Percentiles rank a stretch among this genome's conserved stretches.
phyloP scores from a whole-genome alignment of 768 basidiomycete species.

The Tephrocybe sp. region DNA sequence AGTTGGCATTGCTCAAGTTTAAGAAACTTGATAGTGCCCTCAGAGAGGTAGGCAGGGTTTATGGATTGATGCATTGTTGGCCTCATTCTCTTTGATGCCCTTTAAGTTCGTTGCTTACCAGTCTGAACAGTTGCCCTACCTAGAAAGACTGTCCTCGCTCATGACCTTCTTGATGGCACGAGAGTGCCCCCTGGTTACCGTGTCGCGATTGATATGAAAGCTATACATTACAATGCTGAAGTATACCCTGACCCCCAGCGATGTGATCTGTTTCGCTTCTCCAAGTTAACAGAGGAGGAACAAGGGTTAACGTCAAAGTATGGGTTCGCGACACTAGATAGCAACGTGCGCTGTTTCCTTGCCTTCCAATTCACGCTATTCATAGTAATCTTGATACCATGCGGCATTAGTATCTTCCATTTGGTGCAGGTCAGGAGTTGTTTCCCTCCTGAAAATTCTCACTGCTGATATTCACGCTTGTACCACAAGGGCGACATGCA shows the following conservation, averaged over 20 bases:
- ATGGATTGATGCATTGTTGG: constrained; percentile 33
- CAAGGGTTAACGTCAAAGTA: constrained; percentile 29
- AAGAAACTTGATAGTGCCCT: constrained; percentile 33
- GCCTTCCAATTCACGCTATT: background rate
- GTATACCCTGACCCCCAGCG: constrained; percentile 31
- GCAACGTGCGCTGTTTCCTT: constrained; percentile 24
- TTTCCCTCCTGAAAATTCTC: background rate
- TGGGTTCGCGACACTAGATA: constrained; percentile 32
- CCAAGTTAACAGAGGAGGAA: constrained; percentile 25
- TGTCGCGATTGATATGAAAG: constrained; percentile 32
- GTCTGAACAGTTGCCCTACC: constrained; percentile 26
- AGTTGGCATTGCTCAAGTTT: constrained; percentile 29
- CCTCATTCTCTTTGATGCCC: background rate
- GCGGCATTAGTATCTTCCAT: constrained; percentile 31
- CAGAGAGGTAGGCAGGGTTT: constrained; percentile 31
- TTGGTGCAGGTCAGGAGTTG: constrained; percentile 29
- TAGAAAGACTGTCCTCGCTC: constrained; percentile 25
- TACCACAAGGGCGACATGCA: constrained; percentile 27
- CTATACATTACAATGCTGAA: constrained; percentile 31
- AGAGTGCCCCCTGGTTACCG: constrained; percentile 28
- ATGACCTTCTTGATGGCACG: constrained; percentile 29
- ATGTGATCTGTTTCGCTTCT: constrained; percentile 35
- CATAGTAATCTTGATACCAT: background rate
- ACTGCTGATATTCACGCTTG: background rate
- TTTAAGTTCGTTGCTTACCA: background rate